These are phyloP conservation scores for Botrytis tulipae DNA, from an alignment of 2,329 filamentous ascomycete species.

Conservation along the genomic window DNA sequence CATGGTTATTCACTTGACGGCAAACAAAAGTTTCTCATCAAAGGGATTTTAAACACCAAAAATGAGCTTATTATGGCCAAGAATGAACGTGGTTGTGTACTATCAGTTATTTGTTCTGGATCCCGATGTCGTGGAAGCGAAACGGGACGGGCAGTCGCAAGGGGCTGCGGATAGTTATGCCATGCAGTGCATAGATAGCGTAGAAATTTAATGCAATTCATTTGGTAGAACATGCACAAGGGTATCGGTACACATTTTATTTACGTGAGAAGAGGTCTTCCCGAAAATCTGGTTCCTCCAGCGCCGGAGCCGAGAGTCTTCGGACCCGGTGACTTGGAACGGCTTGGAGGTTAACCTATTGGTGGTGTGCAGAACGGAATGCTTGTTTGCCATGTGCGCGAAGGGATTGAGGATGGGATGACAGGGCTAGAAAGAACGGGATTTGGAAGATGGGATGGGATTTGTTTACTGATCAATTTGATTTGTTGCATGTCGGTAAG, in stretches of 20 bases:
- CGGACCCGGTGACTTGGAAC: background rate
- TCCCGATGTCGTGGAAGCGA: background rate
- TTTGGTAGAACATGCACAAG: background rate
- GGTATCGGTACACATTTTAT: background rate
- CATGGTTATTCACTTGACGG: background rate
- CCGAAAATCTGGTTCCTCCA: background rate
- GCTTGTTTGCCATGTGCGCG: conserved; percentile 9
- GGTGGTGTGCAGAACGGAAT: background rate
- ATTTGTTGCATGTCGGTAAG: conserved; percentile 1
- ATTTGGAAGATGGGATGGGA: conserved; percentile 2
- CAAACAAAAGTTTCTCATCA: background rate
- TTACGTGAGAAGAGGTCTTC: background rate
- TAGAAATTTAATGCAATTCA: conserved; percentile 1
- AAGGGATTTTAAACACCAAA: background rate
- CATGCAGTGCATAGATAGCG: conserved; percentile 1
- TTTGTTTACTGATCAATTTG: background rate
- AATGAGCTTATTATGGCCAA: background rate
- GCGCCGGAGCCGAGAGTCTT: background rate
- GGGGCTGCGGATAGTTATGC: background rate
- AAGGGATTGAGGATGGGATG: conserved; percentile 3
- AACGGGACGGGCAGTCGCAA: background rate
- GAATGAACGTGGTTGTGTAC: background rate
- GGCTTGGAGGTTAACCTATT: background rate
- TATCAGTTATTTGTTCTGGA: background rate
- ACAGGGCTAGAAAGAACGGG: background rate